Evolutionary conservation across 345 rosid genomes (phyloP), one percentile per base, ranked within the genome.

Genomic region (Xanthoceras sorbifolium): DNA sequence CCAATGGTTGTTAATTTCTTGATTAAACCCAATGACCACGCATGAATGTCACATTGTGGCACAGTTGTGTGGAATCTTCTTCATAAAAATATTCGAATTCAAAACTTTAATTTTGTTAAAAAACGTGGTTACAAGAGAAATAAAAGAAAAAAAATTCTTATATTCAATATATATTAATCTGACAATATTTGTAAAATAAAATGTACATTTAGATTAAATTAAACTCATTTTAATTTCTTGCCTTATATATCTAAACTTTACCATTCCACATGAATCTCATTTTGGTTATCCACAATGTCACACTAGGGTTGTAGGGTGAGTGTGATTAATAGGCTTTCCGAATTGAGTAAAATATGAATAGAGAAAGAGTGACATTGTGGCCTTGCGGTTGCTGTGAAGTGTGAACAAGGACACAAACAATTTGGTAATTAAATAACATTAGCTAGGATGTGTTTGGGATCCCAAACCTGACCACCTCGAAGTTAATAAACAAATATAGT

Each of bases 401-500:
- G 69, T 46, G 73, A 29, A 59, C 38, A 34, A 50, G 42, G 59
- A 57, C 74, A 36, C 15, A 20, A 46, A 0, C 17, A 52, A 44
- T 14, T 31, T 74, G n/a, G 71, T 67, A 42, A 57, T 23, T 57
- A 57, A 77, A 52, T 57, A 71, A 42, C n/a, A n/a, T n/a, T n/a
- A n/a, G n/a, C n/a, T n/a, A n/a, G 25, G 26, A 32, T 50, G 71
- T 66, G 75, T 72, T 81, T 84, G 81, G 86, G 87, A 84, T 83
- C 87, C 86, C 84, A 78, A 79, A 71, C 76, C 81, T 76, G 82
- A 71, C 76, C 79, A 83, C 85, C 77, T 80, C 50, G 78, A 80
- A 82, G 75, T 78, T 55, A 85, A 78, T 75, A 80, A 86, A 85
- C 48, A 85, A n/a, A 81, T 46, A 9, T 1, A 62, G 75, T 79